These are phyloP conservation scores for Hanseniaspora lachancei DNA, from an alignment of 805 yeast species.

Conservation along the genomic window DNA sequence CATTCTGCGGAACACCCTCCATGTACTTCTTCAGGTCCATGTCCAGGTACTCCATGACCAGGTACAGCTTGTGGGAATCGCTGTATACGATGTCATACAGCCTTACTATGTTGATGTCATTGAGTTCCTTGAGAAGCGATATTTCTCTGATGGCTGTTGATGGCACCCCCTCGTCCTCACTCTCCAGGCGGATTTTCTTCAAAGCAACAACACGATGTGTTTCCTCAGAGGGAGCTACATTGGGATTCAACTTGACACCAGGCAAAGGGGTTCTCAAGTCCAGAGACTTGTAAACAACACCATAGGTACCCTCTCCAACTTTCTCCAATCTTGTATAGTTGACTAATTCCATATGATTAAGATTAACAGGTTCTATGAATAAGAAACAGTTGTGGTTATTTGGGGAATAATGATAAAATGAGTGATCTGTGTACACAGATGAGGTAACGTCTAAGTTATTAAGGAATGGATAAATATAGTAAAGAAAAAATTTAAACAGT, in stretches of 20 bases:
- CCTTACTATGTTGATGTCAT: conserved; percentile 84
- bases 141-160: conserved; percentile 96
- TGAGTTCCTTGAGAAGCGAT: conserved; percentile 85
- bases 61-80: conserved; percentile 74
- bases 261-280: conserved; percentile 39
- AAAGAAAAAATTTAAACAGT: no score
- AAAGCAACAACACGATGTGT: conserved; percentile 79
- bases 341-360: conserved; percentile 60
- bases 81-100: conserved; percentile 92
- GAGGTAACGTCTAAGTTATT: no score
- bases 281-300: conserved; percentile 94
- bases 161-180: conserved; percentile 92
- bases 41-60: conserved; percentile 90
- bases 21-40: conserved; percentile 85
- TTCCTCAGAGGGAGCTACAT: conserved; percentile 26
- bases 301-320: conserved; percentile 95
- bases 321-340: conserved; percentile 91
- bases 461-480: no score
- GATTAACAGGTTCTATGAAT: neutral
- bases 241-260: neutral
- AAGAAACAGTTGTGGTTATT: no score
- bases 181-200: conserved; percentile 85
- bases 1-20: conserved; percentile 80
- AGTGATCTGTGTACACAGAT: no score
- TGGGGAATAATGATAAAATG: no score